Evolutionary conservation across 306 rosid species (phyloP).

Genomic region (Ormosia emarginata): DNA sequence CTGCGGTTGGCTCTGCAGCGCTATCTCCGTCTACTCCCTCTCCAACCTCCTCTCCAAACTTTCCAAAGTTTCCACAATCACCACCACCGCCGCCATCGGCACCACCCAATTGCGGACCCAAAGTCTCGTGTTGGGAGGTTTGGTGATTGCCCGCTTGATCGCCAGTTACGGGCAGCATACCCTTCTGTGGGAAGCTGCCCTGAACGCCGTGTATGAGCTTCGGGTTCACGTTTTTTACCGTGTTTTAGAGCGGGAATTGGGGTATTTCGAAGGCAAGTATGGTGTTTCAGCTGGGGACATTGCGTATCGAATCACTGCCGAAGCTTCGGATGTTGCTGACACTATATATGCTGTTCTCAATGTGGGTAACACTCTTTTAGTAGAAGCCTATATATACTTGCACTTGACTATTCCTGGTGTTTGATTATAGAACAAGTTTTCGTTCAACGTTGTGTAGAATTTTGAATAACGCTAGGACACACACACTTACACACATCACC

Average conservation of each 20-base stretch:
- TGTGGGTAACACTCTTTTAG: constrained; percentile 43
- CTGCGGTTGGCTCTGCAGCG: constrained; percentile 75
- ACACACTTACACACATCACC: no score
- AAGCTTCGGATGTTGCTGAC: constrained; percentile 71
- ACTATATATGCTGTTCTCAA: constrained; percentile 67
- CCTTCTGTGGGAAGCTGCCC: constrained; percentile 81
- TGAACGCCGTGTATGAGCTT: constrained; percentile 49
- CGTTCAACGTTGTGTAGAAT: no score
- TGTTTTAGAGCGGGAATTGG: constrained; percentile 61
- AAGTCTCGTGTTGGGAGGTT: constrained; percentile 41
- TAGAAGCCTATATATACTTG: no score
- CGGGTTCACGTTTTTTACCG: constrained; percentile 57
- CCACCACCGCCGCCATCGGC: constrained; percentile 9
- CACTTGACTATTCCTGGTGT: background rate
- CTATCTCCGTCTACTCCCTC: constrained; percentile 64
- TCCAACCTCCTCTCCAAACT: constrained; percentile 48
- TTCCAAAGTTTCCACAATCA: constrained; percentile 36
- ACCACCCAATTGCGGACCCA: constrained; percentile 15
- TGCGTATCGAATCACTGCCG: constrained; percentile 79
- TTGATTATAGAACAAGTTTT: background rate
- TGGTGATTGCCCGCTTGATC: constrained; percentile 48
- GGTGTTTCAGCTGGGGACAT: constrained; percentile 64
- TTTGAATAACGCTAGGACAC: no score
- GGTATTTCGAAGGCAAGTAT: constrained; percentile 43
- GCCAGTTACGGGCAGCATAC: constrained; percentile 72